Percentiles rank a stretch among this genome's conserved stretches.
Conservation (phyloP, 2,329 filamentous ascomycete species). For the Trichoderma lentiforme region DNA sequence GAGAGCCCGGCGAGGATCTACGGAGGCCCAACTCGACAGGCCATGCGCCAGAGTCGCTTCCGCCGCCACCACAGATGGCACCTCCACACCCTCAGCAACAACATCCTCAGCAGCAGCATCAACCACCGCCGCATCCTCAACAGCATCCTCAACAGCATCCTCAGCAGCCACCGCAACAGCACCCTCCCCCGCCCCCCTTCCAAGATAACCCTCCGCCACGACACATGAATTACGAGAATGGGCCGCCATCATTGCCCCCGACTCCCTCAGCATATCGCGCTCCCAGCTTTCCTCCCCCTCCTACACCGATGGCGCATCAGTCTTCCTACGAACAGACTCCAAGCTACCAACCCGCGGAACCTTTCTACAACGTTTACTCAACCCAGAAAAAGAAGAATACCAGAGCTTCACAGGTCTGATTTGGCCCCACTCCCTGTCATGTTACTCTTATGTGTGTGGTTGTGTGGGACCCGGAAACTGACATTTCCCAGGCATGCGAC, state of each 20-base stretch:
- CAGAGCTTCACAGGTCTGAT: constrained; percentile 57
- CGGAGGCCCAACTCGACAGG: constrained; percentile 53
- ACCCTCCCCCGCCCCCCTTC: constrained; percentile 32
- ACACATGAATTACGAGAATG: constrained; percentile 53
- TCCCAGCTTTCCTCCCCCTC: constrained; percentile 40
- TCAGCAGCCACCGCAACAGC: not conserved
- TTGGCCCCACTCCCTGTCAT: not conserved
- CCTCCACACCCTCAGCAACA: constrained; percentile 11
- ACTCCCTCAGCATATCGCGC: constrained; percentile 44
- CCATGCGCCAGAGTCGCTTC: constrained; percentile 37
- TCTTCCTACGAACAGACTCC: constrained; percentile 37
- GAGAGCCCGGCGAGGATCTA: constrained; percentile 51
- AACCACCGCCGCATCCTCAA: not conserved
- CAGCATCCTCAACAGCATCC: not conserved
- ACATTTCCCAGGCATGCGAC: constrained; percentile 72
- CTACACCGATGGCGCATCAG: constrained; percentile 39
- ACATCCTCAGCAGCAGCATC: not conserved
- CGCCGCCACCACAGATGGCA: constrained; percentile 32
- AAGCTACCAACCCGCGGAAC: constrained; percentile 32
- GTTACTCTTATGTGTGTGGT: not conserved
- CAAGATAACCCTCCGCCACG: constrained; percentile 45
- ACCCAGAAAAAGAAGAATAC: constrained; percentile 57
- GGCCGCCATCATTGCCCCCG: constrained; percentile 42
- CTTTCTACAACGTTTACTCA: constrained; percentile 42
- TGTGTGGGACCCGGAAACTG: constrained; percentile 8